A percentile compares a stretch with the other conserved stretches of the same genome.
phyloP scores from a whole-genome alignment of 2,329 filamentous ascomycete species.

The Domatiomyces catenatus region DNA sequence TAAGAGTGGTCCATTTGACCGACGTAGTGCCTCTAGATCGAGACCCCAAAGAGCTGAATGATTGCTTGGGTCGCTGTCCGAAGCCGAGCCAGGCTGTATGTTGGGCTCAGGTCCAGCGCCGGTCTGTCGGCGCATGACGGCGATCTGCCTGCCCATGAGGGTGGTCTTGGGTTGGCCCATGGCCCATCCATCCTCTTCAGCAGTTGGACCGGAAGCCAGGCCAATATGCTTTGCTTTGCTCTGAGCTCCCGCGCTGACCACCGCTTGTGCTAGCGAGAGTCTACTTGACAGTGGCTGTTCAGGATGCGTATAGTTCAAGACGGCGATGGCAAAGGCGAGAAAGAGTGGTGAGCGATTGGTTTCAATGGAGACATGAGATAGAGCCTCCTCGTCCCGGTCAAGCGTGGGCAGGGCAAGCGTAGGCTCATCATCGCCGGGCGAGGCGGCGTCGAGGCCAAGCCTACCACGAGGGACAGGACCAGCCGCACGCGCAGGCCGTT shows the following conservation, averaged over 20 bases:
- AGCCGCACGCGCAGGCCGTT: conserved; percentile 26
- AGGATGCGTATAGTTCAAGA: conserved; percentile 68
- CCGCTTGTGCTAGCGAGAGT: conserved; percentile 66
- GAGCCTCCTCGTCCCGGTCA: conserved; percentile 26
- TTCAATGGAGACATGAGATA: conserved; percentile 43
- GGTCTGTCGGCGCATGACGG: conserved; percentile 50
- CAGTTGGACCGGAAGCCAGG: conserved; percentile 47
- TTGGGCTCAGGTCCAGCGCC: conserved; percentile 39
- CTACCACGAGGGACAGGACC: conserved; percentile 8
- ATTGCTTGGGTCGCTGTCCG: conserved; percentile 22
- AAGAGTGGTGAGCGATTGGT: conserved; percentile 74
- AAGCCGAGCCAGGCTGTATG: conserved; percentile 37
- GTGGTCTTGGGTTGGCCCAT: conserved; percentile 59
- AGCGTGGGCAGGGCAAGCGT: conserved; percentile 22
- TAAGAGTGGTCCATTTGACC: conserved; percentile 24
- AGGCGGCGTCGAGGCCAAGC: conserved; percentile 19
- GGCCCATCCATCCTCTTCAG: conserved; percentile 57
- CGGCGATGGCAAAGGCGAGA: conserved; percentile 59
- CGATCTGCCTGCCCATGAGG: conserved; percentile 58
- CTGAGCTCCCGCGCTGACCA: conserved; percentile 66
- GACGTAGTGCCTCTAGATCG: conserved; percentile 41
- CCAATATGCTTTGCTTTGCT: conserved; percentile 63
- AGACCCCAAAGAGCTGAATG: conserved; percentile 41
- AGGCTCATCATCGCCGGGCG: conserved; percentile 22
- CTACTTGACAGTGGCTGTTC: conserved; percentile 73